These are phyloP conservation scores for Diaporthe ampelina DNA, from an alignment of 2,329 filamentous ascomycete genomes.

Conservation along the genomic window DNA sequence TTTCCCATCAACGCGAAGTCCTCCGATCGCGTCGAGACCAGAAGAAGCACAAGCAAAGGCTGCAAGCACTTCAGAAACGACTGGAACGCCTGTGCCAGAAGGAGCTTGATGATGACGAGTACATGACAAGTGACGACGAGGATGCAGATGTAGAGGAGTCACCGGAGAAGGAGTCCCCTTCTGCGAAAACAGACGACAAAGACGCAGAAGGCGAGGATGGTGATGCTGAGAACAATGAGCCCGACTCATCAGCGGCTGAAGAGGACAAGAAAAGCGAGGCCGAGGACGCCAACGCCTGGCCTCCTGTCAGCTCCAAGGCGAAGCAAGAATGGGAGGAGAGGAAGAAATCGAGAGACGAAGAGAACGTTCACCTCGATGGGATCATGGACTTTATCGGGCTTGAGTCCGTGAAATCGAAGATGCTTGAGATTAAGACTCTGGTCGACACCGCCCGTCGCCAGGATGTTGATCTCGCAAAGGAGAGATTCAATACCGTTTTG, in stretches of 20 bases:
- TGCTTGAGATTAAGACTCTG: slow-evolving; percentile 32
- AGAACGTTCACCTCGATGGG: slow-evolving; percentile 1
- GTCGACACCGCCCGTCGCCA: slow-evolving; percentile 32
- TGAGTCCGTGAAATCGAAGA: slow-evolving; percentile 31
- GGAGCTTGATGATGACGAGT: slow-evolving; percentile 27
- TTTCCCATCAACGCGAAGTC: slow-evolving; percentile 18
- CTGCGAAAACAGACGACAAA: background rate
- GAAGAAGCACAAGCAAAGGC: slow-evolving; percentile 30
- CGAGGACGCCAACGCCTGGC: slow-evolving; percentile 24
- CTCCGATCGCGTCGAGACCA: slow-evolving; percentile 33
- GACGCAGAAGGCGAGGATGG: background rate
- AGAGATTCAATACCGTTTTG: slow-evolving; percentile 74
- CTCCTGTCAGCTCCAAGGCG: slow-evolving; percentile 18
- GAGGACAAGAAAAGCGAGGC: background rate
- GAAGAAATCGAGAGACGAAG: slow-evolving; percentile 14
- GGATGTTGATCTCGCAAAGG: slow-evolving; percentile 21
- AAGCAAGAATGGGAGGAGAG: slow-evolving; percentile 28
- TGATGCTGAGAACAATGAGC: background rate
- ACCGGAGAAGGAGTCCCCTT: background rate
- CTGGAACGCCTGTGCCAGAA: slow-evolving; percentile 27
- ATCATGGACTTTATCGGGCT: slow-evolving; percentile 33
- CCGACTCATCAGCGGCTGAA: background rate
- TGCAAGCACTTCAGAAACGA: slow-evolving; percentile 20
- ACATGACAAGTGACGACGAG: slow-evolving; percentile 27
- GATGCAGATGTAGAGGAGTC: background rate